Base-by-base conservation (phyloP, 257 asterid species). In the Prunella vulgaris region DNA sequence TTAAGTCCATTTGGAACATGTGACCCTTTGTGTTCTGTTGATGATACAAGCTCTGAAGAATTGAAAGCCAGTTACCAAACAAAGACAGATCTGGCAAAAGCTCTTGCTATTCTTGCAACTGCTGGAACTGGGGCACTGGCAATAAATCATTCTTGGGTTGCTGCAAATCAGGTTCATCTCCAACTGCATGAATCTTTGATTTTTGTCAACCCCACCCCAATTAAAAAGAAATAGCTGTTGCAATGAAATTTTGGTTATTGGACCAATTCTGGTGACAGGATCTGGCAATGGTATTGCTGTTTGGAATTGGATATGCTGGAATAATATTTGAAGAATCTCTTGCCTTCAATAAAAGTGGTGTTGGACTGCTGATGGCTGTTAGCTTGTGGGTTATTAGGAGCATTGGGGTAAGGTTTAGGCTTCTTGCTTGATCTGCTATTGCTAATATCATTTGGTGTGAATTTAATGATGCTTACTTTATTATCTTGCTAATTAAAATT, bases 271-370 rank as follows among this genome's bases (percentile, higher is more conserved):
- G 58, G 68, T 80, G 76, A 76, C 84, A 93, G 99, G 97, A 90
- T 83, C 81, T 86, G 75, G 96, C 99, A 17, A 91, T 93, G 99
- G 88, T 86, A 62, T 71, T 87, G 79, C 67, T 93, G 51, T 93
- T 93, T 80, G 99, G 86, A 66, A 69, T 93, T 44, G 99, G 99
- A 30, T 93, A 93, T 80, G 90, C 90, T 77, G 97, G 99, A 42
- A 90, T 93, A 59, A 84, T 93, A 84, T 93, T 93, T 68, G 99
- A 93, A 74, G 99, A 93, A 70, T 88, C 97, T 62, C 96, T 90
- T 44, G 96, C 99, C 15, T 90, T 93, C 88, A 93, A 93, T 70
- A 93, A 93, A 87, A 93, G 97, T 76, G 99, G 99, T 54, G 91
- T 93, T 14, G 99, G 97, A 69, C 96, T 93, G 77, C 71, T 90